phyloP scores from a whole-genome alignment of 805 yeast genomes.

The Saccharomycopsis amapae region DNA sequence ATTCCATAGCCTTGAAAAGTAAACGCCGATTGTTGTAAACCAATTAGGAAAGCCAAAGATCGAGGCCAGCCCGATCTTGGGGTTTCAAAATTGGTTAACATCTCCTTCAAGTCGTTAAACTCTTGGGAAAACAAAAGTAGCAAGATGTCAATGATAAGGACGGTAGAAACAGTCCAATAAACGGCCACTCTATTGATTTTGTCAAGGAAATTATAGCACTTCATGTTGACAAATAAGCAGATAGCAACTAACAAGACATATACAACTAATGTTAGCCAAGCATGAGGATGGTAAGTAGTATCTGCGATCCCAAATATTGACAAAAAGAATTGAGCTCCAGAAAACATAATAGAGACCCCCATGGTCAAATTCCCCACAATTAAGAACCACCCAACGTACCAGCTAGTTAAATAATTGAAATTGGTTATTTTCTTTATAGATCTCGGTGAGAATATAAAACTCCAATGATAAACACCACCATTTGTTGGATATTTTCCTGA shows the following conservation, averaged over 20 bases:
- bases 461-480: conserved; percentile 70
- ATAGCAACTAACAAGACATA: conserved; percentile 49
- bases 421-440: conserved; percentile 22
- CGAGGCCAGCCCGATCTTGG: conserved; percentile 71
- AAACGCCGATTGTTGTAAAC: conserved; percentile 71
- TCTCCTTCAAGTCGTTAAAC: conserved; percentile 52
- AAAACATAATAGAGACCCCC: conserved; percentile 64
- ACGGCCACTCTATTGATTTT: conserved; percentile 59
- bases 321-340: conserved; percentile 68
- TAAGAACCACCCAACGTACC: conserved; percentile 76
- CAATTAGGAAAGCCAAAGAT: conserved; percentile 64
- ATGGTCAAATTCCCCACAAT: conserved; percentile 73
- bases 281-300: conserved; percentile 50
- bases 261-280: conserved; percentile 47
- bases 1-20: conserved; percentile 80
- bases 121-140: conserved; percentile 49
- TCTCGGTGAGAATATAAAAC: conserved; percentile 60
- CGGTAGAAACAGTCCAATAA: conserved; percentile 70
- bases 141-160: conserved; percentile 57
- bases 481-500: conserved; percentile 72
- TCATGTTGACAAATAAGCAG: conserved; percentile 58
- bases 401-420: conserved; percentile 54
- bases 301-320: conserved; percentile 59
- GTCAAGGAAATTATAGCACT: conserved; percentile 53
- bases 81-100: conserved; percentile 63